Conservation (phyloP, 768 basidiomycete genomes). For the Phylloporus sp. region DNA sequence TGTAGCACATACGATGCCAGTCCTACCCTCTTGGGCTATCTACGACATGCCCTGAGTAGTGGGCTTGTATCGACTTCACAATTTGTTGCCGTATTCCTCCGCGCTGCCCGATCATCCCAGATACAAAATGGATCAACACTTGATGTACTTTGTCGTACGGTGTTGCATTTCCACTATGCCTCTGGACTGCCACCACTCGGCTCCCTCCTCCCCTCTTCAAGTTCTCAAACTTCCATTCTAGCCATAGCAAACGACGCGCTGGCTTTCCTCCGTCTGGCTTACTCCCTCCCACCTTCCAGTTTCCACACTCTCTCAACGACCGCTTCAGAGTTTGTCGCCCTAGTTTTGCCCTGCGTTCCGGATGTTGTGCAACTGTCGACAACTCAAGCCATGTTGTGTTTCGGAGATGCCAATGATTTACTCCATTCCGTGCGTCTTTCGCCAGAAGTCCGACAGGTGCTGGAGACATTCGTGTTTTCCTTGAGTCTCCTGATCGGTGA, state of each 20-base stretch:
- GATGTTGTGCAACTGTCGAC: conserved; percentile 60
- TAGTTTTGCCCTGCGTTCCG: conserved; percentile 55
- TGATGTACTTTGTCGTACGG: conserved; percentile 62
- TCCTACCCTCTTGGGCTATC: conserved; percentile 59
- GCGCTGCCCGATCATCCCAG: conserved; percentile 59
- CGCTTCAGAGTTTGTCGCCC: conserved; percentile 58
- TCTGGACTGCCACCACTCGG: conserved; percentile 49
- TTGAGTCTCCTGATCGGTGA: conserved; percentile 60
- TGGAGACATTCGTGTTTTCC: conserved; percentile 57
- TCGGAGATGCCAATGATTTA: conserved; percentile 48
- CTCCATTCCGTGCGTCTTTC: conserved; percentile 49
- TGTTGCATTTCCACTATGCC: conserved; percentile 58
- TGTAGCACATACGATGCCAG: conserved; percentile 69
- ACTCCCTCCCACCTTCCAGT: conserved; percentile 43
- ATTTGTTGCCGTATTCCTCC: conserved; percentile 63
- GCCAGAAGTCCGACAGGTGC: conserved; percentile 47
- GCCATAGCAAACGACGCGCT: conserved; percentile 58
- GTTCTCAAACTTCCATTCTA: conserved; percentile 46
- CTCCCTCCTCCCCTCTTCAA: conserved; percentile 48
- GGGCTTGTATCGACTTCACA: conserved; percentile 52
- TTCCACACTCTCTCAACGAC: conserved; percentile 56
- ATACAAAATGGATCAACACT: conserved; percentile 62
- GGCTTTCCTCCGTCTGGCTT: conserved; percentile 51
- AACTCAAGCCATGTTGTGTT: conserved; percentile 49
- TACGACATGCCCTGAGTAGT: conserved; percentile 53